Base-by-base conservation (phyloP, 768 basidiomycete species). In the Trametes gibbosa region DNA sequence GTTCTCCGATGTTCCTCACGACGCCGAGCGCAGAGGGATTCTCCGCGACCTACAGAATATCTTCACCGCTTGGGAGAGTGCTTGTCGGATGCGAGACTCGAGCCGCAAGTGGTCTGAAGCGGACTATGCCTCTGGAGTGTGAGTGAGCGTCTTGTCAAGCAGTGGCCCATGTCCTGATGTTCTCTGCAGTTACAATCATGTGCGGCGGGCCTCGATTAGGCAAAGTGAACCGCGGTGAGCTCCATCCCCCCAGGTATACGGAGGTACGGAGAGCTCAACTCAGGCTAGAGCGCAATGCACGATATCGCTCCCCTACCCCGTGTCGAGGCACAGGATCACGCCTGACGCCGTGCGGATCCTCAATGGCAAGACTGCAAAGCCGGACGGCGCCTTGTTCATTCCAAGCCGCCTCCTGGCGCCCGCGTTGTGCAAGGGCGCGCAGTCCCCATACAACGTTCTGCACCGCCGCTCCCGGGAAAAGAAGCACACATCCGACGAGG, bases 81-180 rank as follows among this genome's bases (percentile, higher is more conserved):
- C 82, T 7, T 65, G 68, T 9, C 69, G 67, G 54, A 81, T 83
- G 79, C 74, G 69, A n/a, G 67, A 68, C 5, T 75, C 75, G 5
- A 74, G 74, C 19, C 77, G 81, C 52, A 81, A 74, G 64, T 79
- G 76, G 71, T 81, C 79, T 2, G 83, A 84, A 62, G 80, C 82
- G 1, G 83, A 83, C 60, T 82, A 76, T 56, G 81, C 75, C 16
- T 76, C 77, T n/a, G 80, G 79, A 50, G 81, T 84, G 81, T 84
- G 67, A 49, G 81, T 69, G 10, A 41, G 55, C 50, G 12, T 27
- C 2, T 16, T 35, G 2, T 16, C n/a, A 1, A 39, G 24, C 34
- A 21, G 16, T 17, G 46, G 8, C 17, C 54, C 25, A 10, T 12
- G 17, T 53, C 13, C 12, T 25, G 27, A 14, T 53, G 24, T 52